phyloP scores from a whole-genome alignment of 2,329 filamentous ascomycete genomes.

The Furcasterigmium sp. region DNA sequence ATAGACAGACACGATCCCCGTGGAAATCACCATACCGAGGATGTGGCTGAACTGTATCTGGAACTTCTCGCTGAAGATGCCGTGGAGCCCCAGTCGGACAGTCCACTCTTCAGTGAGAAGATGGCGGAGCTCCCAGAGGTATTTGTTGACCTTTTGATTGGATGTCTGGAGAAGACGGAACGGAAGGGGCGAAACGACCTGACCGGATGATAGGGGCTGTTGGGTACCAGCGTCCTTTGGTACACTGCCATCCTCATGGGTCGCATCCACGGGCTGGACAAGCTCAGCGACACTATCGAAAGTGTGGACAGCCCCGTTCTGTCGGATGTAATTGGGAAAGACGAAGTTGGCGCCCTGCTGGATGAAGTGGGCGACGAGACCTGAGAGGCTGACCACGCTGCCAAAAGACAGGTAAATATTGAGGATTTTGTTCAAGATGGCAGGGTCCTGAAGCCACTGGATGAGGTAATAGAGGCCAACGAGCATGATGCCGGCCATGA shows the following conservation, averaged over 20 bases:
- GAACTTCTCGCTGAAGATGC: slow-evolving; percentile 39
- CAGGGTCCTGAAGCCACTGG: slow-evolving; percentile 79
- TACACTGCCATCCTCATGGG: slow-evolving; percentile 20
- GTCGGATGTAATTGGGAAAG: slow-evolving; percentile 67
- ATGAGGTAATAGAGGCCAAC: slow-evolving; percentile 80
- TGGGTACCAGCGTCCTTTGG: not conserved
- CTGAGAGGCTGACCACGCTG: slow-evolving; percentile 70
- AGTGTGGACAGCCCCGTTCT: slow-evolving; percentile 35
- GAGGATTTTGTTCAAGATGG: slow-evolving; percentile 75
- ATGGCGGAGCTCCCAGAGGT: slow-evolving; percentile 46
- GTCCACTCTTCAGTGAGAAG: slow-evolving; percentile 48
- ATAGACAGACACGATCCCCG: slow-evolving; percentile 55
- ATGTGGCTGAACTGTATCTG: slow-evolving; percentile 53
- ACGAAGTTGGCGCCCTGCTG: slow-evolving; percentile 60
- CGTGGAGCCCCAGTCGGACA: slow-evolving; percentile 44
- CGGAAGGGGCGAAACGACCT: slow-evolving; percentile 10
- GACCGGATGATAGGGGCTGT: slow-evolving; percentile 14
- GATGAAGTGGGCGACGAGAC: slow-evolving; percentile 67
- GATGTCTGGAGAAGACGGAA: not conserved
- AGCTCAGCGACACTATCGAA: slow-evolving; percentile 34
- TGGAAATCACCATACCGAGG: slow-evolving; percentile 47
- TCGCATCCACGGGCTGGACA: slow-evolving; percentile 21
- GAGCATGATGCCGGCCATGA: slow-evolving; percentile 69
- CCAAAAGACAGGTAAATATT: slow-evolving; percentile 78
- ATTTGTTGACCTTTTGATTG: slow-evolving; percentile 1